A percentile compares a stretch with the other conserved stretches of the same genome.
These are phyloP conservation scores for Beta lomatogona DNA, from an alignment of 179 eudicot genomes.

Conservation along the genomic window DNA sequence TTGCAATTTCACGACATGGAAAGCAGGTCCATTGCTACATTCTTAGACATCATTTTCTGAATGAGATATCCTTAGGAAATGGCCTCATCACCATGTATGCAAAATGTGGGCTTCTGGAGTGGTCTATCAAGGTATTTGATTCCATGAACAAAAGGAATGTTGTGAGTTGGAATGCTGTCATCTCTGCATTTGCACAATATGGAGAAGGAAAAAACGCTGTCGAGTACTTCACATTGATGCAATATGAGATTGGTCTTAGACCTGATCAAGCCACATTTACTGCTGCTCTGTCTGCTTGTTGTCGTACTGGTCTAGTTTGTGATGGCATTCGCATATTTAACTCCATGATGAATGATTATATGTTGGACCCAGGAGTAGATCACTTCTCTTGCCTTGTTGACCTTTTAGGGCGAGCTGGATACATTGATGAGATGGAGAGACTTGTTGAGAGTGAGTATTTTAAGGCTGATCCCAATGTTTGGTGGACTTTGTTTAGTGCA, in stretches of 20 bases:
- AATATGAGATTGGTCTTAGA: slow-evolving; percentile 27
- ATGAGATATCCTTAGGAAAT: slow-evolving; percentile 58
- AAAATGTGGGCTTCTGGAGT: slow-evolving; percentile 50
- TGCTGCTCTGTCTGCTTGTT: slow-evolving; percentile 75
- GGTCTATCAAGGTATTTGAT: slow-evolving; percentile 57
- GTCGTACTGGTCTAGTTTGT: slow-evolving; percentile 69
- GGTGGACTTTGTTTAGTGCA: slow-evolving; percentile 63
- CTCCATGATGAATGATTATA: slow-evolving; percentile 52
- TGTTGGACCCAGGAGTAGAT: slow-evolving; percentile 49
- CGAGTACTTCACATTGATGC: slow-evolving; percentile 51
- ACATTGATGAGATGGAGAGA: slow-evolving; percentile 56
- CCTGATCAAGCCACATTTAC: slow-evolving; percentile 76
- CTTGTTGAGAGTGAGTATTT: slow-evolving; percentile 32
- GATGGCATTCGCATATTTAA: slow-evolving; percentile 63
- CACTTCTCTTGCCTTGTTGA: slow-evolving; percentile 67
- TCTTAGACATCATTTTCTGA: slow-evolving; percentile 40
- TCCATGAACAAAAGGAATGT: slow-evolving; percentile 49
- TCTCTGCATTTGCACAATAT: slow-evolving; percentile 68
- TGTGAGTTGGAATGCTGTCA: slow-evolving; percentile 74
- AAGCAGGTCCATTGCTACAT: slow-evolving; percentile 72
- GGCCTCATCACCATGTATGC: slow-evolving; percentile 70
- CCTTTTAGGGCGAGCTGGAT: slow-evolving; percentile 66
- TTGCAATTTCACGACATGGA: slow-evolving; percentile 56
- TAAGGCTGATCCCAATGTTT: slow-evolving; percentile 41
- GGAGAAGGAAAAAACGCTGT: slow-evolving; percentile 66